Evolutionary conservation across 2,329 filamentous ascomycete species (phyloP).

Genomic region (Pseudogymnoascus sp.): DNA sequence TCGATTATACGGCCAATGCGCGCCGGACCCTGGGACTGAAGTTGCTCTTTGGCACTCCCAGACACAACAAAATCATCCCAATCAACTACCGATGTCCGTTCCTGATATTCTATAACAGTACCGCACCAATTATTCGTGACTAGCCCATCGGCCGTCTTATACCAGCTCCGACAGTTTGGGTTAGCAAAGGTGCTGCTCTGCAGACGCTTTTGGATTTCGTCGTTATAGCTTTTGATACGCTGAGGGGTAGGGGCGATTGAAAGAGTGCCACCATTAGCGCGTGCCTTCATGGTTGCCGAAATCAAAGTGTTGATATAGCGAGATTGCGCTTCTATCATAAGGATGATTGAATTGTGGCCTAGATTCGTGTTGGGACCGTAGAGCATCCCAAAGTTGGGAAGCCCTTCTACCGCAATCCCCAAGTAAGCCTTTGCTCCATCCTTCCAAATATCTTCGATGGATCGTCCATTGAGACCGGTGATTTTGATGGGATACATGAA

Average conservation of each 20-base stretch:
- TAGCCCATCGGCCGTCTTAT: constrained; percentile 21
- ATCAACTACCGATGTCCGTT: constrained; percentile 34
- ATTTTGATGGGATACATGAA: constrained; percentile 30
- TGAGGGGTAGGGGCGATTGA: constrained; percentile 13
- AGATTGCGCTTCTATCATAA: constrained; percentile 25
- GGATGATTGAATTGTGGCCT: constrained; percentile 23
- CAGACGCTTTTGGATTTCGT: constrained; percentile 18
- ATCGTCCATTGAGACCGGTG: background rate
- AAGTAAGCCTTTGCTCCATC: constrained; percentile 34
- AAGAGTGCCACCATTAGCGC: background rate
- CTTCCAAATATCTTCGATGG: constrained; percentile 42
- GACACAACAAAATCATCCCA: constrained; percentile 39
- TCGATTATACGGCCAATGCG: constrained; percentile 32
- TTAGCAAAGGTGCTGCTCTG: constrained; percentile 17
- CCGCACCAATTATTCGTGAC: constrained; percentile 24
- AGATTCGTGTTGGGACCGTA: constrained; percentile 26
- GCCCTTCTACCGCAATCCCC: constrained; percentile 17
- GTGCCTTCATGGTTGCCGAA: background rate
- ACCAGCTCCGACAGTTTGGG: constrained; percentile 22
- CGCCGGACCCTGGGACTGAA: constrained; percentile 22
- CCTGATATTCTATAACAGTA: constrained; percentile 18
- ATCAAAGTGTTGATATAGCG: constrained; percentile 19
- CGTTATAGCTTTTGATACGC: constrained; percentile 17
- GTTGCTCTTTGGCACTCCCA: constrained; percentile 21
- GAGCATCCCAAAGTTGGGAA: constrained; percentile 25